Percentiles rank a stretch among this genome's conserved stretches.
Conservation (phyloP, 305 asterid species). For the Rubia tinctorum region DNA sequence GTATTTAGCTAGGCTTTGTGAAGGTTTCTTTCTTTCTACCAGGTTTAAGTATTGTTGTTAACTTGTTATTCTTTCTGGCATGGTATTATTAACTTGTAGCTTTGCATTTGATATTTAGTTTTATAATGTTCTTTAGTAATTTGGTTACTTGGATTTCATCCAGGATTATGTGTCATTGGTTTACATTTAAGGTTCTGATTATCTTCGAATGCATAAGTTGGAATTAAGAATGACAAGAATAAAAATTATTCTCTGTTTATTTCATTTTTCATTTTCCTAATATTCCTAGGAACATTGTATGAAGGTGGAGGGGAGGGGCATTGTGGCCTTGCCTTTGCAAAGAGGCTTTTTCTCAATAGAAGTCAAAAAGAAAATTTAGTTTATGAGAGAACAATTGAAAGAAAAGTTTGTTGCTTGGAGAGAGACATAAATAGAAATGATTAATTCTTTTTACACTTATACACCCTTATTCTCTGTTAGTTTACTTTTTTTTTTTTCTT, state of each 20-base stretch:
- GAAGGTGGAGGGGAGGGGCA: background rate
- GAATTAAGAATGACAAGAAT: background rate
- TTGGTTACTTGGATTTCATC: background rate
- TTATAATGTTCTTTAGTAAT: background rate
- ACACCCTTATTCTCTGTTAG: background rate
- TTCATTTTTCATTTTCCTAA: background rate
- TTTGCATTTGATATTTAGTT: background rate
- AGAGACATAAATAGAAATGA: background rate
- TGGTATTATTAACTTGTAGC: background rate
- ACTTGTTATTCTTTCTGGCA: background rate
- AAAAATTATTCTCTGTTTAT: background rate
- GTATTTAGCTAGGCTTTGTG: background rate
- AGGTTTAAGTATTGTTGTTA: background rate
- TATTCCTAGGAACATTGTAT: background rate
- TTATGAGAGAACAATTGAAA: background rate
- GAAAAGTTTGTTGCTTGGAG: background rate
- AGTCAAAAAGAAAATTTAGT: background rate
- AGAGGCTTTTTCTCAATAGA: background rate
- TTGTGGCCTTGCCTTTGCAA: background rate
- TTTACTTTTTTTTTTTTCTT: no score
- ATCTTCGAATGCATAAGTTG: background rate
- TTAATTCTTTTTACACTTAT: background rate
- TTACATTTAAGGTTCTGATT: background rate
- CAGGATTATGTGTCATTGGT: background rate
- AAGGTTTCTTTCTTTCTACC: background rate